A percentile compares a stretch with the other conserved stretches of the same genome.
Evolutionary conservation across 768 basidiomycete genomes (phyloP).

Genomic region (Rhodosporidiobolus sp.): DNA sequence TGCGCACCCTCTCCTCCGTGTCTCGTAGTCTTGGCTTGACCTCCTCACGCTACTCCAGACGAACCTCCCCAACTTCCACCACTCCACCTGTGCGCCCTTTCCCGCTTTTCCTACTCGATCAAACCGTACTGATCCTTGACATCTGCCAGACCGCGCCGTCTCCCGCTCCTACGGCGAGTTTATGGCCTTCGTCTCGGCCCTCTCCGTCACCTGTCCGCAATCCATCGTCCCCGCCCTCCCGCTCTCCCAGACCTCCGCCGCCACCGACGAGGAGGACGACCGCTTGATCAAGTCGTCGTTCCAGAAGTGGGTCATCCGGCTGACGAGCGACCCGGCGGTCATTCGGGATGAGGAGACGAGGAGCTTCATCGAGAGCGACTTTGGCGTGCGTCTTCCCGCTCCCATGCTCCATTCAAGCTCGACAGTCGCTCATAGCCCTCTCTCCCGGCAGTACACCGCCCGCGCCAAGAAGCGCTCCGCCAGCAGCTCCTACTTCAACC

Average conservation of each 20-base stretch:
- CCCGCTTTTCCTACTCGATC: not conserved
- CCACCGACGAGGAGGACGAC: slow-evolving; percentile 97
- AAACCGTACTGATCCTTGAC: not conserved
- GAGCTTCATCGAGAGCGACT: slow-evolving; percentile 94
- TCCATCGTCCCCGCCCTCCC: slow-evolving; percentile 95
- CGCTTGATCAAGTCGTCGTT: slow-evolving; percentile 89
- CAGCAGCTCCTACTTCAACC: slow-evolving; percentile 18
- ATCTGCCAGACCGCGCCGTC: slow-evolving; percentile 89
- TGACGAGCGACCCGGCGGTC: slow-evolving; percentile 87
- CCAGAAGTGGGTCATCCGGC: slow-evolving; percentile 87
- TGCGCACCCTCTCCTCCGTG: slow-evolving; percentile 48
- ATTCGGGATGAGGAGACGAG: slow-evolving; percentile 87
- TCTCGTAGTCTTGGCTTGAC: not conserved
- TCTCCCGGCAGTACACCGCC: slow-evolving; percentile 46
- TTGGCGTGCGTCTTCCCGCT: slow-evolving; percentile 59
- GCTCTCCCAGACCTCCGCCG: slow-evolving; percentile 91
- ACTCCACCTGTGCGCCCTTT: slow-evolving; percentile 25
- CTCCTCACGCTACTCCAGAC: slow-evolving; percentile 57
- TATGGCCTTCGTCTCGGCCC: slow-evolving; percentile 85
- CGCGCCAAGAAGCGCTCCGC: slow-evolving; percentile 32
- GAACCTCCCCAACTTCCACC: slow-evolving; percentile 73
- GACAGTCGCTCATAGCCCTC: no score
- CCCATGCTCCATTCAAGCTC: not conserved
- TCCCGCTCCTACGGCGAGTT: slow-evolving; percentile 94
- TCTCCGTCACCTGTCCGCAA: slow-evolving; percentile 86